A percentile compares a stretch with the other conserved stretches of the same genome.
Evolutionary conservation across 1,284 basidiomycete species (phyloP).

Genomic region (Lignosus rhinocerotis): DNA sequence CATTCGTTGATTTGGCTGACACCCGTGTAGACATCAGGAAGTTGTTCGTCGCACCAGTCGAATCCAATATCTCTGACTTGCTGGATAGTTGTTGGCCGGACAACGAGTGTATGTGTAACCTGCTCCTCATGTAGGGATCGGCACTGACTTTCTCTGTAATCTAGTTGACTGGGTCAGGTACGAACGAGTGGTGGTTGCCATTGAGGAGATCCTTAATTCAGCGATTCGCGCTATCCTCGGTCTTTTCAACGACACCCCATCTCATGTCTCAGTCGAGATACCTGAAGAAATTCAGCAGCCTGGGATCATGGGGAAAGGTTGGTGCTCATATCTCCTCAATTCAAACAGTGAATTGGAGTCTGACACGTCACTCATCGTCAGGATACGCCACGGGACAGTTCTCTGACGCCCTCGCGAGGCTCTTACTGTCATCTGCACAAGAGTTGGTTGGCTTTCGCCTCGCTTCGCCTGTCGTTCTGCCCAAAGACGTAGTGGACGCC

Average conservation of each 20-base stretch:
- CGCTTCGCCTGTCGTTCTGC: constrained; percentile 28
- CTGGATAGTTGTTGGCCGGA: constrained; percentile 50
- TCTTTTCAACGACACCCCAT: constrained; percentile 20
- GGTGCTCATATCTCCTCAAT: constrained; percentile 4
- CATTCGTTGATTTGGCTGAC: not conserved
- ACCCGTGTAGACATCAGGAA: constrained; percentile 46
- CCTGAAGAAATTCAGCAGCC: constrained; percentile 52
- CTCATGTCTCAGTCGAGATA: constrained; percentile 35
- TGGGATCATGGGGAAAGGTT: constrained; percentile 51
- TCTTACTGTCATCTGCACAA: constrained; percentile 41
- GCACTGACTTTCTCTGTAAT: not conserved
- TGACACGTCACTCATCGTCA: constrained; percentile 24
- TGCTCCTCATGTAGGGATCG: not conserved
- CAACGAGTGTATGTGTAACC: constrained; percentile 49
- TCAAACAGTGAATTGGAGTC: constrained; percentile 8
- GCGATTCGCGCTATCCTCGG: constrained; percentile 25
- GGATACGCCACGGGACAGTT: constrained; percentile 57
- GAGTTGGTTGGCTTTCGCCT: constrained; percentile 28
- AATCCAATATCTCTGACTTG: constrained; percentile 53
- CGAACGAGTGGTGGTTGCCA: constrained; percentile 44
- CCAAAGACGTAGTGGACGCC: constrained; percentile 34
- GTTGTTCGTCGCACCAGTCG: constrained; percentile 47
- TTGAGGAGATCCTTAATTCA: constrained; percentile 24
- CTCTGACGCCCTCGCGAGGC: constrained; percentile 47
- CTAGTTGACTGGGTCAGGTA: constrained; percentile 64